Conservation (phyloP, 768 basidiomycete genomes). For the Phylloporus rhodoxanthus region DNA sequence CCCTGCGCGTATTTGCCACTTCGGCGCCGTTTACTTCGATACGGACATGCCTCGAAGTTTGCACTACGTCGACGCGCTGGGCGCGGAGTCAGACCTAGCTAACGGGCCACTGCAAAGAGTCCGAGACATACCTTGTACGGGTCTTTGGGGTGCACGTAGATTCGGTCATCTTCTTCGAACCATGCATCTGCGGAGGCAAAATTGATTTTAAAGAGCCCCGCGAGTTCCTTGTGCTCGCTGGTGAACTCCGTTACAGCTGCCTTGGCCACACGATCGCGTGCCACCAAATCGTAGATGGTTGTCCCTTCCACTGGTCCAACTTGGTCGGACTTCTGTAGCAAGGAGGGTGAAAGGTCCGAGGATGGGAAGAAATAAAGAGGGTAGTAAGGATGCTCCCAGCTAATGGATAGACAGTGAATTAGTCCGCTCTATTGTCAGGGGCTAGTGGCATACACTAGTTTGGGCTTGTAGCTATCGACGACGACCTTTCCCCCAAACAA, state of each 20-base stretch:
- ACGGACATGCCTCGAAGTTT: slow-evolving; percentile 55
- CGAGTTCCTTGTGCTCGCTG: slow-evolving; percentile 31
- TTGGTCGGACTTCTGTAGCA: slow-evolving; percentile 31
- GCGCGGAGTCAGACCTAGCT: background rate
- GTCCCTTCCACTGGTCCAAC: slow-evolving; percentile 28
- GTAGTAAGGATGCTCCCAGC: slow-evolving; percentile 53
- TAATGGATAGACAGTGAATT: slow-evolving; percentile 16
- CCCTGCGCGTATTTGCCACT: slow-evolving; percentile 50
- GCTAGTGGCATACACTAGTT: slow-evolving; percentile 46
- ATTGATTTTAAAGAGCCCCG: slow-evolving; percentile 43
- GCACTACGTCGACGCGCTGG: slow-evolving; percentile 57
- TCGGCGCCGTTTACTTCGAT: slow-evolving; percentile 58
- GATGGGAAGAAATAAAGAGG: slow-evolving; percentile 51
- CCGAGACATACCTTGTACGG: slow-evolving; percentile 53
- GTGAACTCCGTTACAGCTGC: slow-evolving; percentile 36
- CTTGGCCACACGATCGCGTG: slow-evolving; percentile 35
- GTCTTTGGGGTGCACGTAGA: slow-evolving; percentile 59
- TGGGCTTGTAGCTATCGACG: slow-evolving; percentile 51
- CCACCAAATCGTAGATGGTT: slow-evolving; percentile 42
- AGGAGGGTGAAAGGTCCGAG: slow-evolving; percentile 40
- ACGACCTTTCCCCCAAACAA: slow-evolving; percentile 47
- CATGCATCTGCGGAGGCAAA: slow-evolving; percentile 53
- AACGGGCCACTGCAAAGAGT: background rate
- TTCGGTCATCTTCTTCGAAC: slow-evolving; percentile 65
- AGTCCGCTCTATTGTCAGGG: background rate